Evolutionary conservation across 345 rosid species (phyloP).

Genomic region (Rhodamnia argentea): DNA sequence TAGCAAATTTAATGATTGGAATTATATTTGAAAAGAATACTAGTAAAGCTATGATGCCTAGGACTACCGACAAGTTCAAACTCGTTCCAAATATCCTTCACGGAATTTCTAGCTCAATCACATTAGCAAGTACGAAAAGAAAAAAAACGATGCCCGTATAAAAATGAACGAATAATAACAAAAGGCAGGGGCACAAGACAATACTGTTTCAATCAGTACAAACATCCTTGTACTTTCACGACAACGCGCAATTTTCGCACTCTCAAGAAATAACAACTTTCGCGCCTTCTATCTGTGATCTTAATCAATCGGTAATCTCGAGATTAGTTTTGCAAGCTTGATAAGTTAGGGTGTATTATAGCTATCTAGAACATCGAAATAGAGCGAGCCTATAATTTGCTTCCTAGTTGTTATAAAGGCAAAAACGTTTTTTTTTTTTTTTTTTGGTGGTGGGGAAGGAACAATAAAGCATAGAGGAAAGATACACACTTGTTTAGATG

Average conservation of each 20-base stretch:
- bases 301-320: neutral
- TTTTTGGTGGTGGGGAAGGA: neutral
- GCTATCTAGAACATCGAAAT: neutral
- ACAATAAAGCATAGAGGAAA: neutral
- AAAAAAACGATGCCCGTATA: neutral
- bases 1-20: neutral
- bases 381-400: neutral
- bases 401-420: neutral
- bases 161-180: neutral
- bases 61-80: neutral
- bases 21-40: neutral
- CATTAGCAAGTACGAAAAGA: neutral
- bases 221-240: rapidly evolving
- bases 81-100: neutral
- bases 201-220: neutral
- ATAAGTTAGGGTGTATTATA: neutral
- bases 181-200: neutral
- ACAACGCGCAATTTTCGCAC: neutral
- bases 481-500: neutral
- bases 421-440: too few relatives aligned
- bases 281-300: neutral
- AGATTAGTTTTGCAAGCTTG: neutral
- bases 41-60: neutral
- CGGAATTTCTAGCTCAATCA: neutral
- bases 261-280: neutral